Evolutionary conservation across 768 basidiomycete genomes (phyloP).

Genomic region (Mycena albidolilacea): DNA sequence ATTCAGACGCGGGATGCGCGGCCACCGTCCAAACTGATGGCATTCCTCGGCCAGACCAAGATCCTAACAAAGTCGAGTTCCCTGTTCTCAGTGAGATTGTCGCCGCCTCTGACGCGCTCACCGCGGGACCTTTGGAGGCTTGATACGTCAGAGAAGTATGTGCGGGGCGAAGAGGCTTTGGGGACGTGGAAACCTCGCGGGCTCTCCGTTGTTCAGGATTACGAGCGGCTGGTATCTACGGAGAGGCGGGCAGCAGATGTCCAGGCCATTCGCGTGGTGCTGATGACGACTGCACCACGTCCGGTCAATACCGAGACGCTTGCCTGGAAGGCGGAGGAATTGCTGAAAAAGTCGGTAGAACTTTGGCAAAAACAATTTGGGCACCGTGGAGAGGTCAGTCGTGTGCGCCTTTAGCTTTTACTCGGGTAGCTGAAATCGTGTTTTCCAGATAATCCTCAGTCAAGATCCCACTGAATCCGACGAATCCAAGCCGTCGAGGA

Average conservation of each 20-base stretch:
- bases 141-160: slow-evolving; percentile 96
- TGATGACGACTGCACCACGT: slow-evolving; percentile 69
- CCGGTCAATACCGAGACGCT: slow-evolving; percentile 66
- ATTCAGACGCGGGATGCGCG: slow-evolving; percentile 90
- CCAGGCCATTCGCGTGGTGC: slow-evolving; percentile 86
- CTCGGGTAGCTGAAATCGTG: slow-evolving; percentile 13
- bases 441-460: slow-evolving; percentile 79
- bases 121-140: slow-evolving; percentile 94
- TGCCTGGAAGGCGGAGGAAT: slow-evolving; percentile 76
- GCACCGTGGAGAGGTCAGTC: slow-evolving; percentile 76
- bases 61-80: slow-evolving; percentile 84
- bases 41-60: slow-evolving; percentile 84
- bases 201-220: slow-evolving; percentile 91
- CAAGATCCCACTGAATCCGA: slow-evolving; percentile 78
- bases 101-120: slow-evolving; percentile 88
- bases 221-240: slow-evolving; percentile 76
- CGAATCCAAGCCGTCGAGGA: slow-evolving; percentile 53
- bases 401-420: not conserved
- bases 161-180: slow-evolving; percentile 90
- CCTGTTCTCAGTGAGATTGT: slow-evolving; percentile 87
- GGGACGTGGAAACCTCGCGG: slow-evolving; percentile 91
- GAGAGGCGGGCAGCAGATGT: slow-evolving; percentile 90
- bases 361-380: slow-evolving; percentile 92
- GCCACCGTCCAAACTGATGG: slow-evolving; percentile 82
- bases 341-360: slow-evolving; percentile 76